phyloP scores from a whole-genome alignment of 139 green algal species.

The Bryopsis sp. region DNA sequence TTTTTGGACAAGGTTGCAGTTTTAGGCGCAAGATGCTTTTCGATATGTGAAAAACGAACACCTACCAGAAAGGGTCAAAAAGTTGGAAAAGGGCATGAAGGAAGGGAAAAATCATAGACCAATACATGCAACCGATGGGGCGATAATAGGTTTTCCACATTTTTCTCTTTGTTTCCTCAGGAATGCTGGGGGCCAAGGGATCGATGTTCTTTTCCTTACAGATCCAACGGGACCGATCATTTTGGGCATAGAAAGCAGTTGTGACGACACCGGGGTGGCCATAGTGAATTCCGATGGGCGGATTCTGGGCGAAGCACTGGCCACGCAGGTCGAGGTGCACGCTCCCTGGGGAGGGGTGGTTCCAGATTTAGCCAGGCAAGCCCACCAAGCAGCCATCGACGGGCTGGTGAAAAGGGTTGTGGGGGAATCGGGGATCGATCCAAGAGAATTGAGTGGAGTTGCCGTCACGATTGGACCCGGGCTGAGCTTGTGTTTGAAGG shows the following conservation, averaged over 20 bases:
- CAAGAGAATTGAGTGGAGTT: conserved; percentile 52
- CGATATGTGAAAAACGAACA: no score
- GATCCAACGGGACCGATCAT: no score
- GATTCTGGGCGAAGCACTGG: conserved; percentile 69
- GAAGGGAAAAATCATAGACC: no score
- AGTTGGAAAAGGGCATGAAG: no score
- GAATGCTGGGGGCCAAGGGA: no score
- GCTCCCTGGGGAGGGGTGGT: conserved; percentile 85
- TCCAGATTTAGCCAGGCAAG: conserved; percentile 77
- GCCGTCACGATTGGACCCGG: conserved; percentile 90
- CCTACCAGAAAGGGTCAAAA: no score
- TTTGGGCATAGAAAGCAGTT: conserved; percentile 92
- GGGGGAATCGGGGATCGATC: conserved; percentile 31
- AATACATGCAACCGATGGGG: no score
- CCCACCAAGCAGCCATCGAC: conserved; percentile 88
- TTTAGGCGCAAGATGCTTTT: no score
- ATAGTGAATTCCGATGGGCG: conserved; percentile 62
- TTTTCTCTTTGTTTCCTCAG: no score
- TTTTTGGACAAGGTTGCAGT: no score
- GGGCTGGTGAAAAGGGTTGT: conserved; percentile 65
- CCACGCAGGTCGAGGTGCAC: conserved; percentile 82
- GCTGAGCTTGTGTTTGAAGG: conserved; percentile 71
- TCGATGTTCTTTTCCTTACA: no score
- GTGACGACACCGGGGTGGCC: conserved; percentile 90
- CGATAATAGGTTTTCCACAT: no score